Evolutionary conservation across 805 yeast species (phyloP).

Genomic region (Cyberlindnera americana): DNA sequence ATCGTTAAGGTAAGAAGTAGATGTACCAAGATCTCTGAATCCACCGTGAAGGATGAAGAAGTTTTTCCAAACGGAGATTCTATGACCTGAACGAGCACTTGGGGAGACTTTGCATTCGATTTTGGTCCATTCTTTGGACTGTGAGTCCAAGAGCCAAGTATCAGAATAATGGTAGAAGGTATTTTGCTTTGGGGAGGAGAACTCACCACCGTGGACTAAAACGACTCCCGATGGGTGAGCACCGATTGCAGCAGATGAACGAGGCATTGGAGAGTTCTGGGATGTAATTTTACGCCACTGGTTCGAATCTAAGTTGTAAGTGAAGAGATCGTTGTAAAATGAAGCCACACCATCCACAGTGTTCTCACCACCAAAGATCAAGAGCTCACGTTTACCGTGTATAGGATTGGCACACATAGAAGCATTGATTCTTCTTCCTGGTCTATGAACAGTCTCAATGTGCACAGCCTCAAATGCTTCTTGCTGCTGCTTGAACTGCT

Average conservation of each 20-base stretch:
- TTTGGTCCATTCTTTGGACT: slow-evolving; percentile 85
- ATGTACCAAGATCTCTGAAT: slow-evolving; percentile 81
- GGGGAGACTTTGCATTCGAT: slow-evolving; percentile 76
- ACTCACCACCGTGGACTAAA: slow-evolving; percentile 92
- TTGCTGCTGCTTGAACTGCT: slow-evolving; percentile 76
- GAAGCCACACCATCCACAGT: slow-evolving; percentile 48
- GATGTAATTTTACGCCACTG: slow-evolving; percentile 78
- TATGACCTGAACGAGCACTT: slow-evolving; percentile 85
- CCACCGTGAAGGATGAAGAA: slow-evolving; percentile 86
- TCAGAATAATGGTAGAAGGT: slow-evolving; percentile 96
- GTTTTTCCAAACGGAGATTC: slow-evolving; percentile 90
- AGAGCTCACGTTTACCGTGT: slow-evolving; percentile 71
- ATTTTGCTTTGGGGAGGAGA: slow-evolving; percentile 92
- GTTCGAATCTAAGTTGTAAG: slow-evolving; percentile 72
- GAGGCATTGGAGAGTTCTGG: slow-evolving; percentile 84
- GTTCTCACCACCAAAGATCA: slow-evolving; percentile 88
- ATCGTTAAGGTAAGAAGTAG: slow-evolving; percentile 80
- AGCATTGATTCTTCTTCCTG: slow-evolving; percentile 69
- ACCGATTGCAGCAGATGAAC: slow-evolving; percentile 92
- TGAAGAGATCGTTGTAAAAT: slow-evolving; percentile 78
- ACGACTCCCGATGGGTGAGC: slow-evolving; percentile 88
- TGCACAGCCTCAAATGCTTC: slow-evolving; percentile 69
- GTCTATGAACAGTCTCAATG: slow-evolving; percentile 54
- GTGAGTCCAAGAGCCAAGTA: slow-evolving; percentile 88
- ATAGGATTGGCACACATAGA: slow-evolving; percentile 71